phyloP scores from a whole-genome alignment of 768 basidiomycete genomes.

The Boletus rubropictus region DNA sequence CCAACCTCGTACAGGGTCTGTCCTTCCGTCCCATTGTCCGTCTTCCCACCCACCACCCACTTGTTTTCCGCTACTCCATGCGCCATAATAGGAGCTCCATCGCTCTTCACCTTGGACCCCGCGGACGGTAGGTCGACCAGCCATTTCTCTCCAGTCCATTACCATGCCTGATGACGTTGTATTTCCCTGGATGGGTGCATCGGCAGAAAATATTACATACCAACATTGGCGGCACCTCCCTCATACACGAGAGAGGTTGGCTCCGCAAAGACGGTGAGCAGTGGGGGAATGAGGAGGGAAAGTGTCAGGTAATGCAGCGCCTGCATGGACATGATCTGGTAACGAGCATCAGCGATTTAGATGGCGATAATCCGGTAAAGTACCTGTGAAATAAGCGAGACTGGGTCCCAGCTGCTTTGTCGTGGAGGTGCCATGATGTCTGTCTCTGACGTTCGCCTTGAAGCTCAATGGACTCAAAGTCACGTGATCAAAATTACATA shows the following conservation, averaged over 20 bases:
- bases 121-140: slow-evolving; percentile 72
- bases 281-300: slow-evolving; percentile 72
- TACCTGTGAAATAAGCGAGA: slow-evolving; percentile 84
- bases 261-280: slow-evolving; percentile 72
- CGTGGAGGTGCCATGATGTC: slow-evolving; percentile 34
- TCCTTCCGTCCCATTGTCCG: slow-evolving; percentile 57
- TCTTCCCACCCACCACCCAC: slow-evolving; percentile 52
- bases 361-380: neutral
- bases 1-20: slow-evolving; percentile 84
- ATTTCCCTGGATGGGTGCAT: neutral
- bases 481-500: slow-evolving; percentile 18
- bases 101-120: slow-evolving; percentile 56
- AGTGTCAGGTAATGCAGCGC: slow-evolving; percentile 91
- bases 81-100: slow-evolving; percentile 64
- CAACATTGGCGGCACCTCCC: slow-evolving; percentile 75
- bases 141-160: slow-evolving; percentile 98
- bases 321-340: slow-evolving; percentile 88
- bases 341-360: neutral
- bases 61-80: slow-evolving; percentile 76
- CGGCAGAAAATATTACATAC: slow-evolving; percentile 35
- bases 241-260: slow-evolving; percentile 63
- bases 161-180: slow-evolving; percentile 58
- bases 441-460: slow-evolving; percentile 9
- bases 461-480: no score
- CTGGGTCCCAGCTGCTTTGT: slow-evolving; percentile 78